These are phyloP conservation scores for Saussurea involucrata DNA, from an alignment of 129 eudicot genomes.

Conservation along the genomic window DNA sequence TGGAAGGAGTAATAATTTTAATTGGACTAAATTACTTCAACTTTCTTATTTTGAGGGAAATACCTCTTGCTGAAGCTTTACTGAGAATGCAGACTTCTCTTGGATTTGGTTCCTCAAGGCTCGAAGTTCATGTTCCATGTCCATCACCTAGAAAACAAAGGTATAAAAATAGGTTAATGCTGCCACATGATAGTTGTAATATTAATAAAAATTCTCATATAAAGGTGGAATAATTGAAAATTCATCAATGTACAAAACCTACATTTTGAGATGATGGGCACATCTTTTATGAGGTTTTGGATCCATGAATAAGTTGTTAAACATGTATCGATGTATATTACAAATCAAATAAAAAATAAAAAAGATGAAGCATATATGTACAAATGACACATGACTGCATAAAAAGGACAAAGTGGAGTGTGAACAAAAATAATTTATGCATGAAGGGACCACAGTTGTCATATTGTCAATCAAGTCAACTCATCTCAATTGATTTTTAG, in stretches of 20 bases:
- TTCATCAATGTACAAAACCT: constrained; percentile 14
- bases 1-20: background rate
- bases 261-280: constrained; percentile 4
- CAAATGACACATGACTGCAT: background rate
- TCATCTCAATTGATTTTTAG: background rate
- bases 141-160: constrained; percentile 62
- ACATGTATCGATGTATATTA: background rate
- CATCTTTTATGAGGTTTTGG: background rate
- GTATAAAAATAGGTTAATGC: background rate
- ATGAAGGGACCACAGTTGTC: constrained; percentile 6
- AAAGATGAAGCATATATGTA: background rate
- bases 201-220: background rate
- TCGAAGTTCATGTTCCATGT: constrained; percentile 94
- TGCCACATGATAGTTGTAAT: background rate
- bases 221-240: background rate
- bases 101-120: constrained; percentile 76
- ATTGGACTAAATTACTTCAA: background rate
- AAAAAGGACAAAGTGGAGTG: constrained; percentile 4
- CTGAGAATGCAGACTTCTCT: constrained; percentile 78
- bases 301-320: background rate
- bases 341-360: background rate
- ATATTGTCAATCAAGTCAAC: background rate
- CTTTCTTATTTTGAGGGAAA: background rate
- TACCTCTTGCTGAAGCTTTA: constrained; percentile 92
- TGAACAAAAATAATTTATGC: constrained; percentile 1